phyloP scores from a whole-genome alignment of 129 eudicot species.

The Pseudognaphalium luteoalbum region DNA sequence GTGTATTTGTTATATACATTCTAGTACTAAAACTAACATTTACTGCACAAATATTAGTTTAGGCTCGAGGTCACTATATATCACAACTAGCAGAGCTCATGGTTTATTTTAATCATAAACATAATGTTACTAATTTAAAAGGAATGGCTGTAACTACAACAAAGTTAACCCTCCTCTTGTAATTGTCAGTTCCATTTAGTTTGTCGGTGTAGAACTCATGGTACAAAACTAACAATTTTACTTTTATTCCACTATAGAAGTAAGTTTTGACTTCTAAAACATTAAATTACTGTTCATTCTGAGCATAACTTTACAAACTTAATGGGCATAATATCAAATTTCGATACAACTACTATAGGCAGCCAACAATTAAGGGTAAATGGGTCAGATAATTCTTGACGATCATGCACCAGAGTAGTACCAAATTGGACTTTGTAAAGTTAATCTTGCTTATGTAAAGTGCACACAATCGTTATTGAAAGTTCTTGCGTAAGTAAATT shows the following conservation, averaged over 20 bases:
- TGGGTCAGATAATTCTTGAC: slow-evolving; percentile 5
- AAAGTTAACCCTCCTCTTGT: slow-evolving; percentile 9
- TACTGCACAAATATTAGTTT: too few relatives aligned
- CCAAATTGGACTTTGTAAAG: slow-evolving; percentile 30
- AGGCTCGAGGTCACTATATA: too few relatives aligned
- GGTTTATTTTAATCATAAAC: too few relatives aligned
- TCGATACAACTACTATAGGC: background rate
- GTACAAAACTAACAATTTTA: background rate
- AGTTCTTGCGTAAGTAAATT: too few relatives aligned
- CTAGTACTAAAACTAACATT: too few relatives aligned
- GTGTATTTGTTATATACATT: too few relatives aligned
- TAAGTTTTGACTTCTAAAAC: background rate
- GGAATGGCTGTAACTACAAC: too few relatives aligned
- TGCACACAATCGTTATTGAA: background rate
- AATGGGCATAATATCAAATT: slow-evolving; percentile 10
- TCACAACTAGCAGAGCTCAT: too few relatives aligned
- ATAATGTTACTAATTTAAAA: too few relatives aligned
- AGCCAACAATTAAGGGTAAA: background rate
- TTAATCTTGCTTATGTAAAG: background rate
- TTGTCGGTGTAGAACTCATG: background rate
- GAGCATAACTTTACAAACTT: background rate
- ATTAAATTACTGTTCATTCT: background rate
- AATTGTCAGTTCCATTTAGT: background rate
- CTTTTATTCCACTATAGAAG: background rate
- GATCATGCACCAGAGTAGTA: slow-evolving; percentile 8